A percentile compares a stretch with the other conserved stretches of the same genome.
phyloP scores from a whole-genome alignment of 1,284 basidiomycete species.

The Anthracocystis setariae region DNA sequence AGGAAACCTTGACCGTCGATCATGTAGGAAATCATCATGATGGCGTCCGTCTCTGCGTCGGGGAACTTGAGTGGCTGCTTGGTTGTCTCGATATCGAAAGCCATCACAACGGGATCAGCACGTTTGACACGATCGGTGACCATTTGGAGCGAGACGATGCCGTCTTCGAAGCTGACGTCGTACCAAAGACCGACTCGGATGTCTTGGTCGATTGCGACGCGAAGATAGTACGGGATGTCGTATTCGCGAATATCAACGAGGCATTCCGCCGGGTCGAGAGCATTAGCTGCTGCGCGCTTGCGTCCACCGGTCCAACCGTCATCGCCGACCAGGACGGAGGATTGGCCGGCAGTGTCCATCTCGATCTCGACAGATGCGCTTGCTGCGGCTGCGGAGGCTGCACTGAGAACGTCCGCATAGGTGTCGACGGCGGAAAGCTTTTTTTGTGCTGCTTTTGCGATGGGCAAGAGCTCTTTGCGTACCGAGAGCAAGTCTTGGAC shows the following conservation, averaged over 20 bases:
- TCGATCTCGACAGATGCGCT: slow-evolving; percentile 50
- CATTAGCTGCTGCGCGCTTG: slow-evolving; percentile 34
- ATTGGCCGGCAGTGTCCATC: slow-evolving; percentile 37
- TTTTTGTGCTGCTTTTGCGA: slow-evolving; percentile 88
- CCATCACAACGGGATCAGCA: slow-evolving; percentile 98
- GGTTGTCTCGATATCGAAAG: slow-evolving; percentile 98
- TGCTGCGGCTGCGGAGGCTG: slow-evolving; percentile 47
- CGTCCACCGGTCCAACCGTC: slow-evolving; percentile 39
- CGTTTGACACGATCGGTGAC: slow-evolving; percentile 91
- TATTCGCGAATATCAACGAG: slow-evolving; percentile 96
- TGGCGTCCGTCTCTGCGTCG: slow-evolving; percentile 92
- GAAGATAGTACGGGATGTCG: slow-evolving; percentile 96
- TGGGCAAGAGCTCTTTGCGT: slow-evolving; percentile 85
- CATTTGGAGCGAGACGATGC: slow-evolving; percentile 79
- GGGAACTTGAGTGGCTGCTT: slow-evolving; percentile 99
- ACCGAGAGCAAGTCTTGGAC: slow-evolving; percentile 89
- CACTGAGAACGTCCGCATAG: slow-evolving; percentile 94
- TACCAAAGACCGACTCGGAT: slow-evolving; percentile 99
- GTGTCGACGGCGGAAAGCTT: slow-evolving; percentile 95
- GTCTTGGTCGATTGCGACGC: slow-evolving; percentile 98
- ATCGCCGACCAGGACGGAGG: slow-evolving; percentile 67
- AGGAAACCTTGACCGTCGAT: slow-evolving; percentile 94
- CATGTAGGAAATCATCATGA: slow-evolving; percentile 99
- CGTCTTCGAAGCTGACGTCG: slow-evolving; percentile 80
- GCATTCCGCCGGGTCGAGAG: slow-evolving; percentile 82